Conservation (phyloP, 106 monocot genomes). For the Dioscorea dumetorum region DNA sequence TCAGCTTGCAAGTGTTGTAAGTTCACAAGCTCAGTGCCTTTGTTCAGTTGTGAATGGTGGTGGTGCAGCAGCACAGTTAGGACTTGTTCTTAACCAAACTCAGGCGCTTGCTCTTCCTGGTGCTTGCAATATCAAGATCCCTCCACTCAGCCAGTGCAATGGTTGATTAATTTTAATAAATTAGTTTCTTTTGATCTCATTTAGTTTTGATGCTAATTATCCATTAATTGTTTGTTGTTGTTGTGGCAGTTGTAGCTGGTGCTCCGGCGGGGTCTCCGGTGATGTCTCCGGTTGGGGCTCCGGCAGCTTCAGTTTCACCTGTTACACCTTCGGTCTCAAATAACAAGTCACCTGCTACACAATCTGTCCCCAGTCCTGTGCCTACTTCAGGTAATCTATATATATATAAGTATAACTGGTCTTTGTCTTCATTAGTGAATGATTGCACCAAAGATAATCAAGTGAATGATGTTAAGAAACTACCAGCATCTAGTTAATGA, state of each 20-base stretch:
- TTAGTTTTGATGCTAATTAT: no score
- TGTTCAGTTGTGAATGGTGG: constrained; percentile 38
- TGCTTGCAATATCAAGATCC: constrained; percentile 38
- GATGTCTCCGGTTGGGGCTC: constrained; percentile 8
- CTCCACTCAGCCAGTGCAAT: constrained; percentile 48
- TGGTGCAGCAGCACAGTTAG: constrained; percentile 5
- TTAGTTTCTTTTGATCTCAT: no score
- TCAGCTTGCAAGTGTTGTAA: constrained; percentile 32
- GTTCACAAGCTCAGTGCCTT: constrained; percentile 40
- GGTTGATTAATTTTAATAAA: constrained; percentile 5
- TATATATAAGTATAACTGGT: no score
- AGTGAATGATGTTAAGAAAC: no score
- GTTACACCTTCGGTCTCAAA: no score
- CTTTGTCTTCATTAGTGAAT: no score
- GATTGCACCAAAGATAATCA: no score
- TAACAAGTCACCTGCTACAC: constrained; percentile 1
- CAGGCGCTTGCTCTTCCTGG: constrained; percentile 29
- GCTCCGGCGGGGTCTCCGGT: background rate
- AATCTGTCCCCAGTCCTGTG: constrained; percentile 5
- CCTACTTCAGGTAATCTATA: constrained; percentile 1
- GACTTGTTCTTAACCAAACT: constrained; percentile 32
- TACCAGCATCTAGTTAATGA: no score
- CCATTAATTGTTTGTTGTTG: no score
- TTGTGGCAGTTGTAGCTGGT: background rate
- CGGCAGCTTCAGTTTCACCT: background rate